These are phyloP conservation scores for Penstemon eatonii DNA, from an alignment of 257 asterid genomes.

Conservation along the genomic window DNA sequence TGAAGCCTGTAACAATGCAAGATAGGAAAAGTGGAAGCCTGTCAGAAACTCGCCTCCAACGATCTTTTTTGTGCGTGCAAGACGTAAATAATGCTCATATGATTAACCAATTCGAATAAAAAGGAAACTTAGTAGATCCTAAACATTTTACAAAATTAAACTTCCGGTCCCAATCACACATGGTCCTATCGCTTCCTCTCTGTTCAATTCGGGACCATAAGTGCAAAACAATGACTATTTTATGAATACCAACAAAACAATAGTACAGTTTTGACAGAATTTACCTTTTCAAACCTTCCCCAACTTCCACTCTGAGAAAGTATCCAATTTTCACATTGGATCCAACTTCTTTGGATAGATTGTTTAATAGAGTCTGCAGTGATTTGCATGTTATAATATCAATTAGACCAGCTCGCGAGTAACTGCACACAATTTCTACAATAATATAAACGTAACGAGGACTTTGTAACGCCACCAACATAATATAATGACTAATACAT, in stretches of 20 bases:
- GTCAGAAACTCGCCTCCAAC: not conserved
- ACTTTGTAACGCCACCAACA: slow-evolving; percentile 9
- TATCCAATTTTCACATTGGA: slow-evolving; percentile 71
- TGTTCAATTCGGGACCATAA: no score
- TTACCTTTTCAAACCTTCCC: slow-evolving; percentile 83
- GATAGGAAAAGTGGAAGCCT: no score
- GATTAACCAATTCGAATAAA: not conserved
- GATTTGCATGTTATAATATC: slow-evolving; percentile 22
- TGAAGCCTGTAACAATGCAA: slow-evolving; percentile 54
- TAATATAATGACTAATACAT: not conserved
- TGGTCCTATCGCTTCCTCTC: no score
- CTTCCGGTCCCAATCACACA: no score
- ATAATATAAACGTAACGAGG: no score
- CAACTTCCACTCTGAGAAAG: slow-evolving; percentile 89
- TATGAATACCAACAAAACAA: not conserved
- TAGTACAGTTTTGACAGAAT: slow-evolving; percentile 16
- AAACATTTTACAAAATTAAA: no score
- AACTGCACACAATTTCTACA: slow-evolving; percentile 18
- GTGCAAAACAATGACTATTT: not conserved
- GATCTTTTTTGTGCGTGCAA: not conserved
- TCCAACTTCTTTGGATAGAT: slow-evolving; percentile 81
- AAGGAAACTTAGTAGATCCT: not conserved
- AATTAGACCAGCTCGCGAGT: slow-evolving; percentile 7
- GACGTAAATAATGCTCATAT: not conserved
- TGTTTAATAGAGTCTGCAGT: slow-evolving; percentile 63